Conservation (phyloP, 2,329 filamentous ascomycete genomes). For the Hawksworthiomyces lignivorus region DNA sequence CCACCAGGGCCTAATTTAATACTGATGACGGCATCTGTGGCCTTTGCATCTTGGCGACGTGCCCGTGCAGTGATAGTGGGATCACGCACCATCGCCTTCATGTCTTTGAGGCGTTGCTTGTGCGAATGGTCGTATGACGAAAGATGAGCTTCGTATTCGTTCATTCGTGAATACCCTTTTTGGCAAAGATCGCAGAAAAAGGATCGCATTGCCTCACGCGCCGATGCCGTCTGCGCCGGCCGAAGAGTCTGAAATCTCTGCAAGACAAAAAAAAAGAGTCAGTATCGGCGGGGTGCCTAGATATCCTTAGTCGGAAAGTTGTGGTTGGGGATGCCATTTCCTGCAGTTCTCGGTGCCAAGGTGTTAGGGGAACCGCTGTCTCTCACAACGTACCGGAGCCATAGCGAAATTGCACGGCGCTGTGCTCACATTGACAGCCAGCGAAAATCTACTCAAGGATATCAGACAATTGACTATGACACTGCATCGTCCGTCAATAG, state of each 20-base stretch:
- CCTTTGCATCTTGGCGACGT: constrained; percentile 62
- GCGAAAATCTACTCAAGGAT: no score
- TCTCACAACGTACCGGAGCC: no score
- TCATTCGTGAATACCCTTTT: constrained; percentile 91
- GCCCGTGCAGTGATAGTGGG: constrained; percentile 57
- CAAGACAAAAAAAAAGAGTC: background rate
- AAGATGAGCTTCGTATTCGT: constrained; percentile 93
- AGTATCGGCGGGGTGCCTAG: no score
- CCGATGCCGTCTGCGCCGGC: constrained; percentile 52
- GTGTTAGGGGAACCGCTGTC: no score
- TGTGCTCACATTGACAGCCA: no score
- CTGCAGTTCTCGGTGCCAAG: no score
- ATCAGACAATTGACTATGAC: no score
- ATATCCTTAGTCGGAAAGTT: no score
- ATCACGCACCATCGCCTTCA: constrained; percentile 75
- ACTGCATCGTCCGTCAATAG: no score
- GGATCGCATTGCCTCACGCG: constrained; percentile 67
- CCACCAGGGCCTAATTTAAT: constrained; percentile 48
- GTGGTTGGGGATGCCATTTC: no score
- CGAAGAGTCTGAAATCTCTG: constrained; percentile 52
- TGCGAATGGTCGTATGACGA: constrained; percentile 93
- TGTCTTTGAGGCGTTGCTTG: constrained; percentile 80
- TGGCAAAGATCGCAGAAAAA: constrained; percentile 85
- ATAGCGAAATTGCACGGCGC: no score
- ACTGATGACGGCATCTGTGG: constrained; percentile 55